Evolutionary conservation across 768 basidiomycete genomes (phyloP), one percentile per base, ranked within the genome.

Genomic region (Lactifluus hygrophoroides): DNA sequence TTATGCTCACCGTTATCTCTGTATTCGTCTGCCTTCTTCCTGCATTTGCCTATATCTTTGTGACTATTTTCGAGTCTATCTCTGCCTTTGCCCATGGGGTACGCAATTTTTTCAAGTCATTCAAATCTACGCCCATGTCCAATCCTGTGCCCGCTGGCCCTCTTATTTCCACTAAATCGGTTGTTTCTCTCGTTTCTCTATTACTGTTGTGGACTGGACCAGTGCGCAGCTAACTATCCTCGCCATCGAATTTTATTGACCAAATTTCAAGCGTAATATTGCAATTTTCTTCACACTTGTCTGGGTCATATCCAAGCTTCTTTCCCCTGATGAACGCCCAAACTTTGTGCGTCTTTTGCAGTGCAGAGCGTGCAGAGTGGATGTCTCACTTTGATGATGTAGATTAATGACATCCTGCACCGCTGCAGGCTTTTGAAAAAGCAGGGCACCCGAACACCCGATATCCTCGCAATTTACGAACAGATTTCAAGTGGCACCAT

Each of bases 381-480:
- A 25, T 14, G 3, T 40, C 49, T 46, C n/a, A 57, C n/a, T 4
- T 16, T 38, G 2, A 4, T 10, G 3, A 11, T 37, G 34, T 46
- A 57, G 56, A 45, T 57, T 28, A 25, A 35, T 11, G 5, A 14
- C 32, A 3, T 52, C 42, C 34, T 57, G 27, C 50, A 51, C 27
- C 19, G 43, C 43, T 47, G 49, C 28, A 35, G 57, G 43, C 35
- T 58, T 6, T 28, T 46, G 25, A 28, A 32, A 2, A 1, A 0
- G 16, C 42, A 5, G 5, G 57, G 52, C 27, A 37, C 57, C 32
- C 57, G 3, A 8, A 58, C 57, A 0, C 57, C 57, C 5, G 43
- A 30, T 32, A 3, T 58, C 37, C 35, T 58, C 16, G 37, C 35
- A 19, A 49, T 49, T 21, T 59, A 48, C 40, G 58, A 54, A 49